Evolutionary conservation across 2,329 filamentous ascomycete species (phyloP).

Genomic region (Coleophoma eucalyptorum): DNA sequence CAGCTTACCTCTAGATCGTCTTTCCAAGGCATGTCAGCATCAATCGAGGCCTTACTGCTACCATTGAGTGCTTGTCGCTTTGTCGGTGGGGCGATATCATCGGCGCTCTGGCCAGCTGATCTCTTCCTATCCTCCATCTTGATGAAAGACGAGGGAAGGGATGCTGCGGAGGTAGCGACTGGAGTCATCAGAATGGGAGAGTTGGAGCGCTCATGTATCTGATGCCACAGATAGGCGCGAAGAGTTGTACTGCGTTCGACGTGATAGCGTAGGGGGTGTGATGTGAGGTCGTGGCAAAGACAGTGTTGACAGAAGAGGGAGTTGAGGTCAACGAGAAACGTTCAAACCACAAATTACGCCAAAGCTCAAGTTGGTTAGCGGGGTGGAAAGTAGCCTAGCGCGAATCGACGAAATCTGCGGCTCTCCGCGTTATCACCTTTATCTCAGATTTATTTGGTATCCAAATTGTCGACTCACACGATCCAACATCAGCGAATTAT

Average conservation of each 20-base stretch:
- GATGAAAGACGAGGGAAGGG: conserved; percentile 76
- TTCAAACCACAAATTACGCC: background rate
- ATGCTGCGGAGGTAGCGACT: conserved; percentile 60
- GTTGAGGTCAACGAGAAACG: conserved; percentile 1
- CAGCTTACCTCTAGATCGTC: conserved; percentile 70
- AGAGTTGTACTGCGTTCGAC: background rate
- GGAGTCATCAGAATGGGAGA: conserved; percentile 70
- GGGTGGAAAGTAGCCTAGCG: background rate
- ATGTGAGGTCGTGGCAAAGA: conserved; percentile 1
- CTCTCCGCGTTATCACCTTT: background rate
- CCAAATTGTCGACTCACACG: background rate
- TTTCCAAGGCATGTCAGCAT: conserved; percentile 67
- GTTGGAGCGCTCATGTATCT: conserved; percentile 28
- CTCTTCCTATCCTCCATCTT: conserved; percentile 99
- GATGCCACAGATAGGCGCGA: conserved; percentile 13
- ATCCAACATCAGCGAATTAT: background rate
- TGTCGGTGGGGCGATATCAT: conserved; percentile 82
- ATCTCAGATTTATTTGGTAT: background rate
- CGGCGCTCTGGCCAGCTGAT: conserved; percentile 74
- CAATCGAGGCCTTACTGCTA: conserved; percentile 59
- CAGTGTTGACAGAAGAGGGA: background rate
- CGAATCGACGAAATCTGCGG: background rate
- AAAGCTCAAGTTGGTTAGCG: background rate
- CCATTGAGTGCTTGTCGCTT: conserved; percentile 94
- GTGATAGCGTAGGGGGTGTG: background rate